These are phyloP conservation scores for Venturia oleaginea DNA, from an alignment of 2,329 filamentous ascomycete species.

Conservation along the genomic window DNA sequence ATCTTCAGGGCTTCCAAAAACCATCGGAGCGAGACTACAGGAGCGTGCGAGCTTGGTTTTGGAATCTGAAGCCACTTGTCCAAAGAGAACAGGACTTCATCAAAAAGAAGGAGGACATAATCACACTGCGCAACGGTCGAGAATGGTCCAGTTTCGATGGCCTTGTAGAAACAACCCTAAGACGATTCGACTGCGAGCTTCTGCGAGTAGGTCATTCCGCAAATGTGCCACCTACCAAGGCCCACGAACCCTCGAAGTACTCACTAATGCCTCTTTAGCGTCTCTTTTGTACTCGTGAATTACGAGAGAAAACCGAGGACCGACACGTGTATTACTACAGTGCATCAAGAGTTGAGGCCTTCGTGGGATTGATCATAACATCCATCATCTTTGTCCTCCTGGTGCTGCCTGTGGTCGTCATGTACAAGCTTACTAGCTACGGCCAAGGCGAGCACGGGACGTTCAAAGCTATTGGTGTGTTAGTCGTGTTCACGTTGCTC, in stretches of 20 bases:
- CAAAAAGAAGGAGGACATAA: slow-evolving; percentile 32
- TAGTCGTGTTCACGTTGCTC: slow-evolving; percentile 33
- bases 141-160: slow-evolving; percentile 35
- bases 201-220: slow-evolving; percentile 21
- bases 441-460: slow-evolving; percentile 22
- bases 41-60: slow-evolving; percentile 29
- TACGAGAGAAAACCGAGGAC: slow-evolving; percentile 28
- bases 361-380: slow-evolving; percentile 35
- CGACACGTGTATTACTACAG: slow-evolving; percentile 29
- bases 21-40: slow-evolving; percentile 33
- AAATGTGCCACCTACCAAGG: neutral
- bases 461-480: slow-evolving; percentile 32
- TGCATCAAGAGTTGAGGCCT: slow-evolving; percentile 28
- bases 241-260: neutral
- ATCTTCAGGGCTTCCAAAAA: slow-evolving; percentile 29
- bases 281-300: slow-evolving; percentile 31
- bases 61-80: slow-evolving; percentile 28
- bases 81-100: slow-evolving; percentile 29
- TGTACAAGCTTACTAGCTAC: slow-evolving; percentile 30
- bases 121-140: slow-evolving; percentile 30
- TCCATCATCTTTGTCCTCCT: slow-evolving; percentile 34
- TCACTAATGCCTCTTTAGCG: slow-evolving; percentile 19
- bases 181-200: slow-evolving; percentile 20
- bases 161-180: slow-evolving; percentile 27
- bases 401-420: slow-evolving; percentile 31